phyloP scores from a whole-genome alignment of 2,329 filamentous ascomycete genomes.

The Cercospora brassicicola region DNA sequence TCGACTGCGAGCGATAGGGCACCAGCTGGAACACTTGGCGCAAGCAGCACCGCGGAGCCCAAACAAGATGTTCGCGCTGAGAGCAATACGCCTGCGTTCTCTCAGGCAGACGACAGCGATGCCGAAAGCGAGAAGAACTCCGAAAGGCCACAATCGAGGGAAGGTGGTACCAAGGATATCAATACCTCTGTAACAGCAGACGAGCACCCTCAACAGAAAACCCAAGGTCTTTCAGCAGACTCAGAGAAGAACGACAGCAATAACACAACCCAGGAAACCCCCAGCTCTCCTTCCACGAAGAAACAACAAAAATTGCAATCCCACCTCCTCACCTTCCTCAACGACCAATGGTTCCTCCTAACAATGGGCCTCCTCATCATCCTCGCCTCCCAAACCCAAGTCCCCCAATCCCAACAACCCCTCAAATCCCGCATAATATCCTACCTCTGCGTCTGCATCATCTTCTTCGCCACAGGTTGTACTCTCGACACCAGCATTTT shows the following conservation, averaged over 20 bases:
- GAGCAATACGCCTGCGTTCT: not conserved
- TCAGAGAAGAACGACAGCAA: not conserved
- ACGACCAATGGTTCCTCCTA: slow-evolving; percentile 65
- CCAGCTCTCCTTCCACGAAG: not conserved
- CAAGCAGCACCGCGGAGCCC: not conserved
- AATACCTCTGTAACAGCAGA: not conserved
- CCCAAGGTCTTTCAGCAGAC: not conserved
- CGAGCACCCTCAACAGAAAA: not conserved
- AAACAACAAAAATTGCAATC: not conserved
- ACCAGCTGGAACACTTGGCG: not conserved
- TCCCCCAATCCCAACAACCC: slow-evolving; percentile 56
- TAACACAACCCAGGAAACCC: not conserved
- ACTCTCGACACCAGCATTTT: slow-evolving; percentile 65
- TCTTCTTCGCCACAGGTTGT: slow-evolving; percentile 70
- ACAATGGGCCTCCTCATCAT: slow-evolving; percentile 57
- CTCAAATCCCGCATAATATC: slow-evolving; percentile 56
- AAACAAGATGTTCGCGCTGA: not conserved
- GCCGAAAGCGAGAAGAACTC: not conserved
- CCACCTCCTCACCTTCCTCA: slow-evolving; percentile 15
- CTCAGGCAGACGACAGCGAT: not conserved
- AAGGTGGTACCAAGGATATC: not conserved
- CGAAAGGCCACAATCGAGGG: not conserved
- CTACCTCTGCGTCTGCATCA: slow-evolving; percentile 67
- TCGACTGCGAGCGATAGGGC: not conserved
- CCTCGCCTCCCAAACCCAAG: slow-evolving; percentile 57